Base-by-base conservation (phyloP, 805 yeast species). In the Ogataea angusta region DNA sequence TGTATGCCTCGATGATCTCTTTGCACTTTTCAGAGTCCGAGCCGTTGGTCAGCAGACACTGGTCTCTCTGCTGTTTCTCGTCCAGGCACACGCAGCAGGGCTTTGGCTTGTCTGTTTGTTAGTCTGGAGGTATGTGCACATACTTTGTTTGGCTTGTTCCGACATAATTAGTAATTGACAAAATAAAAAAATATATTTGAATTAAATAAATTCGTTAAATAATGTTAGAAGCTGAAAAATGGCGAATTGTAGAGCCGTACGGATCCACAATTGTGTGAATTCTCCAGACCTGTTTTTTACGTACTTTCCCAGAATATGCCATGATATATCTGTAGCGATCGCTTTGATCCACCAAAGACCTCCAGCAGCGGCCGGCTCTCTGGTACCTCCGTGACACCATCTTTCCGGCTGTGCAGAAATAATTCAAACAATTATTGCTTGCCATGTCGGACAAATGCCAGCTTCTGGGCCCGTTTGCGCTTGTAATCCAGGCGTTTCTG, bases 21-120 rank as follows among this genome's bases (percentile, higher is more conserved):
- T 80, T 76, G 65, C 99, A 91, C 54, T 87, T 82, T 23, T 82
- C 87, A 33, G 85, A 72, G 14, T 89, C 97, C 51, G 82, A 82
- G 34, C 96, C 96, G 54, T 85, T 80, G 51, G 77, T 66, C 48
- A 91, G 72, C 42, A 91, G 68, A 61, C 98, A 93, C 56, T 89
- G 90, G 57, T 91, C 99, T 58, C 98, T 76, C 17, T 67, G 62
- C 46, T 82, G 42, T 40, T 61, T 60, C 40, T 60, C 61, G 24
- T 84, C 85, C 52, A 82, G 76, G 64, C 98, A 93, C 16, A 91
- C 98, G 59, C 98, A 91, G 66, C 99, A 91, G 44, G 99, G 97
- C 67, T 90, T 91, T 49, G 95, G 95, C 59, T 87, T 82, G 27
- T 65, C 59, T 53, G 27, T 8, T 24, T 17, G 47, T 41, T 42